Evolutionary conservation across 192 early-diverging fungal genomes (phyloP).

Genomic region (Entomortierella parvispora): DNA sequence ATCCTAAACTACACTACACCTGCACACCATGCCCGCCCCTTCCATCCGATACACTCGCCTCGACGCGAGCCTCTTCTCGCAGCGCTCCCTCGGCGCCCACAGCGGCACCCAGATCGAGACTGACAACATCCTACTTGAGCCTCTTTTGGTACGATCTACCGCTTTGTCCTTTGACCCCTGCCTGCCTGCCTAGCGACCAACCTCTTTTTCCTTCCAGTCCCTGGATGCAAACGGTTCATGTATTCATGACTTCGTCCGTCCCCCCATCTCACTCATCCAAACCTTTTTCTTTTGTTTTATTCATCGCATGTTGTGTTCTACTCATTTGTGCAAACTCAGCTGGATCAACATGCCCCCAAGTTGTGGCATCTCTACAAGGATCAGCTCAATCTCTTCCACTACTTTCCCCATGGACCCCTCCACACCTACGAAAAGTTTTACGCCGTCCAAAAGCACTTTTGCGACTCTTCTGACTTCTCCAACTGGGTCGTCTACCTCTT

Average conservation of each 20-base stretch:
- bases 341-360: conserved; percentile 28
- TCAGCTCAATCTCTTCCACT: conserved; percentile 19
- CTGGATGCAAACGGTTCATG: too few relatives aligned
- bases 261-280: background rate
- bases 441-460: conserved; percentile 10
- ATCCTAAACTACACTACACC: too few relatives aligned
- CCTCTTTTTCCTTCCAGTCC: too few relatives aligned
- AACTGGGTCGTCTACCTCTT: conserved; percentile 36
- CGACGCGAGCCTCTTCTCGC: conserved; percentile 14
- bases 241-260: background rate
- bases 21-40: too few relatives aligned
- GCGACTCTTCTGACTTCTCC: background rate
- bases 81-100: conserved; percentile 27
- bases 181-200: too few relatives aligned
- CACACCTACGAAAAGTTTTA: conserved; percentile 23
- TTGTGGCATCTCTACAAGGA: conserved; percentile 42
- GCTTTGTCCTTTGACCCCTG: background rate
- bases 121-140: conserved; percentile 29
- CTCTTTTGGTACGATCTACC: conserved; percentile 10
- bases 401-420: conserved; percentile 22
- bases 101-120: conserved; percentile 36
- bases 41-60: conserved; percentile 18
- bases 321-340: background rate
- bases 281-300: background rate
- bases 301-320: background rate